A percentile compares a stretch with the other conserved stretches of the same genome.
Evolutionary conservation across 1,139 yeast genomes (phyloP).

Genomic region (Geotrichum carabidarum): DNA sequence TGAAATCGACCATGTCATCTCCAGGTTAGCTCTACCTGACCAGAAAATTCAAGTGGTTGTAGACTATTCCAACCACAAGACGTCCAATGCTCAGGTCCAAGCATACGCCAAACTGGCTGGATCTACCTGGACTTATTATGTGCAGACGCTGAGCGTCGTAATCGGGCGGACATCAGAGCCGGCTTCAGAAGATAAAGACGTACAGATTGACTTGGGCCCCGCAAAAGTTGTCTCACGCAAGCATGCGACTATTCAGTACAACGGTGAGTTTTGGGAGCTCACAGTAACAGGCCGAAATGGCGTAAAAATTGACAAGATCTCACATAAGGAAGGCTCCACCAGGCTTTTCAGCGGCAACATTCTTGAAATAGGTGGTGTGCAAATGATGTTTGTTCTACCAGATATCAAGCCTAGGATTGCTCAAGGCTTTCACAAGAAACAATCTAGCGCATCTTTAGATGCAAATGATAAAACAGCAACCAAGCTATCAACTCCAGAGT

Average conservation of each 20-base stretch:
- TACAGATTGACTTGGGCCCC: slow-evolving; percentile 91
- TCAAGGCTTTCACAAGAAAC: slow-evolving; percentile 18
- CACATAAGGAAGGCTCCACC: slow-evolving; percentile 50
- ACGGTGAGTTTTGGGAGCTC: slow-evolving; percentile 79
- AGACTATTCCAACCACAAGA: slow-evolving; percentile 60
- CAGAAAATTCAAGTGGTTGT: slow-evolving; percentile 43
- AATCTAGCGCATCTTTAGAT: neutral
- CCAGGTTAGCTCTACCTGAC: slow-evolving; percentile 44
- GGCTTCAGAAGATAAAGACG: slow-evolving; percentile 36
- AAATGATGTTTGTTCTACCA: slow-evolving; percentile 97
- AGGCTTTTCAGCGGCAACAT: slow-evolving; percentile 75
- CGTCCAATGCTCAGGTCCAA: slow-evolving; percentile 79
- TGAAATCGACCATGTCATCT: slow-evolving; percentile 45
- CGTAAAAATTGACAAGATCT: slow-evolving; percentile 63
- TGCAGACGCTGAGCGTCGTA: slow-evolving; percentile 67
- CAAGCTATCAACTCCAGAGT: neutral
- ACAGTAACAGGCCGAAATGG: slow-evolving; percentile 85
- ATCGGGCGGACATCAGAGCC: slow-evolving; percentile 81
- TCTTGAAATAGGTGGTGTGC: slow-evolving; percentile 92
- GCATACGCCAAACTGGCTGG: slow-evolving; percentile 97
- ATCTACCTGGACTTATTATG: slow-evolving; percentile 89
- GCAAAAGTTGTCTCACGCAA: slow-evolving; percentile 90
- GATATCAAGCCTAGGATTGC: slow-evolving; percentile 62
- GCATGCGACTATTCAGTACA: slow-evolving; percentile 81
- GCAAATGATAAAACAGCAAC: neutral